A percentile compares a stretch with the other conserved stretches of the same genome.
phyloP scores from a whole-genome alignment of 2,329 filamentous ascomycete genomes.

The Sclerotinia subarctica region DNA sequence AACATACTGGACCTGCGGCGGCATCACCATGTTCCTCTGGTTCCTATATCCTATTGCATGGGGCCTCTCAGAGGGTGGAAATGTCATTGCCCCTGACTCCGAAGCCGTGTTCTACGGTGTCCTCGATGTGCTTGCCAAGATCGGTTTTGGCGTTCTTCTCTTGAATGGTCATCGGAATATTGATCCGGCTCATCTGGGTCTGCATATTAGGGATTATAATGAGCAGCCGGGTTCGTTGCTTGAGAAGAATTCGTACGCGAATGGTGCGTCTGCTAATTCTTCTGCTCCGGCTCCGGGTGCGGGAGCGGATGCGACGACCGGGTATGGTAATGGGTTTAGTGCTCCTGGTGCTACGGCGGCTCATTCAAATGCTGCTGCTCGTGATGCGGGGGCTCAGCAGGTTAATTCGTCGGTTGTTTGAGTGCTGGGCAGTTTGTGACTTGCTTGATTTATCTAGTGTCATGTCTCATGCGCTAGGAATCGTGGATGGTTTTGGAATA shows the following conservation, averaged over 20 bases:
- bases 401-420: background rate
- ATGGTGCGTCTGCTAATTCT: background rate
- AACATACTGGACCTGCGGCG: constrained; percentile 55
- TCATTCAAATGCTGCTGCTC: background rate
- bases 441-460: background rate
- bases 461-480: background rate
- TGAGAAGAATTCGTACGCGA: background rate
- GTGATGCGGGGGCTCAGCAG: background rate
- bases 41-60: constrained; percentile 63
- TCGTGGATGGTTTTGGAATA: background rate
- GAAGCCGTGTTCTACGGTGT: constrained; percentile 67
- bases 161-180: constrained; percentile 61
- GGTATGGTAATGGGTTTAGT: background rate
- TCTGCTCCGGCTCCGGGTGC: background rate
- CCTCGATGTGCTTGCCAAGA: constrained; percentile 63
- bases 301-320: background rate
- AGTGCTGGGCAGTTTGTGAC: no score
- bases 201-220: constrained; percentile 16
- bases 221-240: background rate
- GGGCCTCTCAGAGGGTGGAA: constrained; percentile 62
- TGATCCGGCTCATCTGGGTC: constrained; percentile 37
- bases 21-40: constrained; percentile 59
- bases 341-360: background rate
- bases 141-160: constrained; percentile 58
- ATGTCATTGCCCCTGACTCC: constrained; percentile 62